phyloP scores from a whole-genome alignment of 202 grass and related monocot species.

The Elaeis oleifera region DNA sequence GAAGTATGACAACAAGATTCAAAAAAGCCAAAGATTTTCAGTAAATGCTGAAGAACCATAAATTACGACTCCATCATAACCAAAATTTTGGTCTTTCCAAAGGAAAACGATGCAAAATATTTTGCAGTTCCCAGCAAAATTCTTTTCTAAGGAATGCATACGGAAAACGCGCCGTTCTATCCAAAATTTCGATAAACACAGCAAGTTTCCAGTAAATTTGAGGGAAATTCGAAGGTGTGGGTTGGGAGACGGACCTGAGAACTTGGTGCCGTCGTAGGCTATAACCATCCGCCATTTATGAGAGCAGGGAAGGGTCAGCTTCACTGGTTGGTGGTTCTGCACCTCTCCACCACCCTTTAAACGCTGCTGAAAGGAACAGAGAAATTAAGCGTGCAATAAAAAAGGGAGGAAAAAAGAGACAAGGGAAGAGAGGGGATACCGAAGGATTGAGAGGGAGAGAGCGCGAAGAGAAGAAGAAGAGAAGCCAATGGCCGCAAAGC shows the following conservation, averaged over 20 bases:
- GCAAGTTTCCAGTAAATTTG: too few species aligned
- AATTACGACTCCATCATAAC: too few species aligned
- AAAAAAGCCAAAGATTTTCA: too few species aligned
- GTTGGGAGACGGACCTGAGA: conserved; percentile 40
- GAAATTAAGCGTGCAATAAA: not conserved
- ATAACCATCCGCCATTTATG: conserved; percentile 81
- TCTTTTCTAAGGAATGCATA: too few species aligned
- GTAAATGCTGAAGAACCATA: too few species aligned
- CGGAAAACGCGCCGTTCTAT: too few species aligned
- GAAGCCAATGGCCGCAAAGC: not conserved
- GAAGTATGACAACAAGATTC: too few species aligned
- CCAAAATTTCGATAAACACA: too few species aligned
- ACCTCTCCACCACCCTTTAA: not conserved
- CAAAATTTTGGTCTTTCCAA: too few species aligned
- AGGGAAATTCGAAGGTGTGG: too few species aligned
- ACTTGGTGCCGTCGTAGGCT: conserved; percentile 71
- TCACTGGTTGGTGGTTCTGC: not conserved
- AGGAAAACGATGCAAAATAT: too few species aligned
- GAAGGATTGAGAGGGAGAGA: not conserved
- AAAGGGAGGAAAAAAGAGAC: not conserved
- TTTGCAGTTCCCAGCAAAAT: too few species aligned
- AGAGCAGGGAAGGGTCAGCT: not conserved
- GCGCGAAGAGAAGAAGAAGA: not conserved
- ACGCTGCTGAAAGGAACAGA: not conserved
- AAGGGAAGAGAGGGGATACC: not conserved